Evolutionary conservation across 768 basidiomycete genomes (phyloP).

Genomic region (Termitomyces titanicus): DNA sequence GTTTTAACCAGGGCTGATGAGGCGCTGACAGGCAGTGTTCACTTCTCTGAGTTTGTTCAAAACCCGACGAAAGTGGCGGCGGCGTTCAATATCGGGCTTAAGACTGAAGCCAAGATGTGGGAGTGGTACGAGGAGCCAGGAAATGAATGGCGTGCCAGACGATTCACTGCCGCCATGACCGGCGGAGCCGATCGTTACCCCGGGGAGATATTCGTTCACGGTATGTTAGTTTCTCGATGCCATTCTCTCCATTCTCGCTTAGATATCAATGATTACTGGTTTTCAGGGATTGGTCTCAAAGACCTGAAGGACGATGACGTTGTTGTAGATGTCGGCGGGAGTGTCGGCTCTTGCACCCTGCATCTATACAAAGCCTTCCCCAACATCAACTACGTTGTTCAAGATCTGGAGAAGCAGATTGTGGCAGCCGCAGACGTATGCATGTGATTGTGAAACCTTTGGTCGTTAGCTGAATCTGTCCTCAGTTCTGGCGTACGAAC

Average conservation of each 20-base stretch:
- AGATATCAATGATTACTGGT: neutral
- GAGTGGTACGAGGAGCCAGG: slow-evolving; percentile 29
- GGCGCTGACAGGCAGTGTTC: slow-evolving; percentile 13
- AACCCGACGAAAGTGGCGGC: slow-evolving; percentile 14
- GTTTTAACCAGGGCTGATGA: slow-evolving; percentile 20
- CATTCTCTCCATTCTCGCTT: neutral
- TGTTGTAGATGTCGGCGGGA: slow-evolving; percentile 34
- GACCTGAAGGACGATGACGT: slow-evolving; percentile 13
- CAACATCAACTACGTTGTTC: slow-evolving; percentile 29
- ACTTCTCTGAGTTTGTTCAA: slow-evolving; percentile 16
- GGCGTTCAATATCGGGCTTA: slow-evolving; percentile 23
- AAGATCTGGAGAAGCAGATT: slow-evolving; percentile 29
- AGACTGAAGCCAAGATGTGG: slow-evolving; percentile 20
- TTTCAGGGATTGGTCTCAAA: slow-evolving; percentile 17
- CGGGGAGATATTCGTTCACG: slow-evolving; percentile 15
- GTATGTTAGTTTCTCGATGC: slow-evolving; percentile 5
- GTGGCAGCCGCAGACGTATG: slow-evolving; percentile 21
- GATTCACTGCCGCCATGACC: slow-evolving; percentile 26
- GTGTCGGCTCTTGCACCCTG: slow-evolving; percentile 28
- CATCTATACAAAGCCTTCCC: slow-evolving; percentile 25
- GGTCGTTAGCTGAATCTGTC: neutral
- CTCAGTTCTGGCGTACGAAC: slow-evolving; percentile 23
- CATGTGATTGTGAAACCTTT: neutral
- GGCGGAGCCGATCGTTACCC: slow-evolving; percentile 18
- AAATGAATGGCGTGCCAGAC: slow-evolving; percentile 21